Conservation (phyloP, 2,329 filamentous ascomycete genomes). For the Plenodomus lindquistii region DNA sequence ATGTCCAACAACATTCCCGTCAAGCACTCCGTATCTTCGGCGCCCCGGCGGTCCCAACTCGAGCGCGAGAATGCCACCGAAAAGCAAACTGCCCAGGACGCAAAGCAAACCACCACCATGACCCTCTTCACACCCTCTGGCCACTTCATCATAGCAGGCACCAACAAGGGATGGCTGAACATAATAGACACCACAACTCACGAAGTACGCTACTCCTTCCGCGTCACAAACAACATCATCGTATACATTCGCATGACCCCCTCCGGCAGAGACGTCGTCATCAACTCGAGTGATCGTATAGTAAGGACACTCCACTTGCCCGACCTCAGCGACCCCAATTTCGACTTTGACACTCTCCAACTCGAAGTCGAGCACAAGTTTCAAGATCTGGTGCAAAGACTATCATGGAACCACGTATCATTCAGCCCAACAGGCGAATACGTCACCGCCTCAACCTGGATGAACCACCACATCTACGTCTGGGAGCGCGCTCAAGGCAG, state of each 20-base stretch:
- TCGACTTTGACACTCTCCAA: conserved; percentile 84
- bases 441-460: conserved; percentile 93
- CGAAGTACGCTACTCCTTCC: conserved; percentile 85
- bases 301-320: conserved; percentile 92
- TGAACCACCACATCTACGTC: conserved; percentile 98
- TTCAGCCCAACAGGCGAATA: conserved; percentile 96
- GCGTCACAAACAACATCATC: conserved; percentile 84
- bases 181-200: conserved; percentile 83
- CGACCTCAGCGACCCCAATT: conserved; percentile 64
- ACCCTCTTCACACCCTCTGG: conserved; percentile 85
- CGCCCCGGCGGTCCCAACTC: conserved; percentile 72
- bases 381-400: conserved; percentile 91
- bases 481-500: conserved; percentile 95
- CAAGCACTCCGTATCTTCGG: conserved; percentile 79
- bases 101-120: conserved; percentile 92
- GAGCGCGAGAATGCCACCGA: conserved; percentile 75
- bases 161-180: conserved; percentile 94
- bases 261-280: conserved; percentile 83
- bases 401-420: conserved; percentile 96
- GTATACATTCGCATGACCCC: conserved; percentile 82
- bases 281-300: conserved; percentile 93
- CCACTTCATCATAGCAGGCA: conserved; percentile 87
- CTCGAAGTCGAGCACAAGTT: conserved; percentile 97
- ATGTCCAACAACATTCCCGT: conserved; percentile 69
- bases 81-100: conserved; percentile 88